These are phyloP conservation scores for Aspergillus pseudoviridinutans DNA, from an alignment of 2,329 filamentous ascomycete genomes.

Conservation along the genomic window DNA sequence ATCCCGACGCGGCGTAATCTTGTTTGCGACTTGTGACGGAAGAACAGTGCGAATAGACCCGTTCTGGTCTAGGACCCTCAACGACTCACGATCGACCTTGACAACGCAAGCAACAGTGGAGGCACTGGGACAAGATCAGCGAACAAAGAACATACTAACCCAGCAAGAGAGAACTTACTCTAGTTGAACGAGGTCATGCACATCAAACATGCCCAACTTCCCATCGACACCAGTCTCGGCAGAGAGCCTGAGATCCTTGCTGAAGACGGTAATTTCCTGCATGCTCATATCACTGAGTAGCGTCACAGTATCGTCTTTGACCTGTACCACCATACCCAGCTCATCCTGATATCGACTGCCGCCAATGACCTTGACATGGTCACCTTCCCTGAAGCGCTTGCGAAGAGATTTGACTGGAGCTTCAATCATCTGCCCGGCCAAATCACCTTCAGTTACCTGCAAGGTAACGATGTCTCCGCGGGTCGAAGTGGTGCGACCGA, in stretches of 20 bases:
- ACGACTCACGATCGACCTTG: conserved; percentile 89
- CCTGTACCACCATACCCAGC: conserved; percentile 93
- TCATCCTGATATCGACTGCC: conserved; percentile 92
- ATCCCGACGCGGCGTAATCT: conserved; percentile 74
- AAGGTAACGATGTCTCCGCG: conserved; percentile 90
- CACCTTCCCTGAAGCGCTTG: conserved; percentile 87
- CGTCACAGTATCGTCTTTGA: conserved; percentile 87
- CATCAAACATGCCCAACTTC: conserved; percentile 76
- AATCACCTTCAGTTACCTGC: conserved; percentile 74
- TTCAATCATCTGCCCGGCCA: conserved; percentile 81
- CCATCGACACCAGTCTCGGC: conserved; percentile 86
- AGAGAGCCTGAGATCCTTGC: conserved; percentile 90
- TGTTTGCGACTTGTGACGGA: conserved; percentile 88
- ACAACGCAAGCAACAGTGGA: conserved; percentile 90
- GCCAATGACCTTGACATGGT: conserved; percentile 98
- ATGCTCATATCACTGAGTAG: conserved; percentile 89
- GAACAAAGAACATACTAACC: neutral
- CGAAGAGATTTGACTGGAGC: conserved; percentile 88
- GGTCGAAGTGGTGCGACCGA: conserved; percentile 80
- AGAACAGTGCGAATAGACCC: conserved; percentile 76
- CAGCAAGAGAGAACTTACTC: conserved; percentile 52
- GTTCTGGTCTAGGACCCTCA: conserved; percentile 87
- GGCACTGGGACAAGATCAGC: conserved; percentile 48
- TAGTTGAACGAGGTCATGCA: conserved; percentile 91
- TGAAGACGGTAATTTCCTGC: conserved; percentile 94